Evolutionary conservation across 1,139 yeast species (phyloP), one percentile per base, ranked within the genome.

Genomic region (Debaryomyces robertsiae): DNA sequence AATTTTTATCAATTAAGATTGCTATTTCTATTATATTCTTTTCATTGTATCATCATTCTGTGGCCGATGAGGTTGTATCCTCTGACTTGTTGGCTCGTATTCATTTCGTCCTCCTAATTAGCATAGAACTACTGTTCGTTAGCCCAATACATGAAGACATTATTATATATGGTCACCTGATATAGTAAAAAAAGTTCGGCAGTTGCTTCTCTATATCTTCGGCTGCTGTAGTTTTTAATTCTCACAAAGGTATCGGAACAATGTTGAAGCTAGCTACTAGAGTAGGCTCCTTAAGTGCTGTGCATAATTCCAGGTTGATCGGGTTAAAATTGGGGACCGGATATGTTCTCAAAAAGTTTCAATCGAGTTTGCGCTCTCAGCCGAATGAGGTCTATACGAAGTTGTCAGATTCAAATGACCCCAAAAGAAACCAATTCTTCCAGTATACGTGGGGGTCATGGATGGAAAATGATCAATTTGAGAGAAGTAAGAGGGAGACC

Each of bases 381-480:
- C 74, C 77, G 3, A 50, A 55, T 17, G 75, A 73, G 51, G 57
- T 69, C 6, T 67, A 57, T 54, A 82, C 89, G 43, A 74, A 73
- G 46, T 58, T 83, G 31, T 65, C 77, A 28, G 86, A 84, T 52
- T 75, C 79, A 43, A 65, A 73, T 38, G 90, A 84, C 54, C 90
- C 91, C 13, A 74, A 81, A 46, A 77, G 95, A 60, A 79, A 77
- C 45, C 76, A 81, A 39, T 88, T 91, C 55, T 91, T 88, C 71
- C 81, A 84, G 57, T 93, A 90, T 61, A 73, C 93, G 3, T 91
- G 98, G 96, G 98, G 98, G 36, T 77, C 95, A 3, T 93, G 98
- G 98, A 68, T 91, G 56, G 79, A 75, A 46, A 80, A 91, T 57
- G 96, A 91, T 58, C 77, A 75, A 46, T 65, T 65, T 30, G 93